A percentile compares a stretch with the other conserved stretches of the same genome.
These are phyloP conservation scores for Anthracocystis panici-leucophaei DNA, from an alignment of 1,284 basidiomycete species.

Conservation along the genomic window DNA sequence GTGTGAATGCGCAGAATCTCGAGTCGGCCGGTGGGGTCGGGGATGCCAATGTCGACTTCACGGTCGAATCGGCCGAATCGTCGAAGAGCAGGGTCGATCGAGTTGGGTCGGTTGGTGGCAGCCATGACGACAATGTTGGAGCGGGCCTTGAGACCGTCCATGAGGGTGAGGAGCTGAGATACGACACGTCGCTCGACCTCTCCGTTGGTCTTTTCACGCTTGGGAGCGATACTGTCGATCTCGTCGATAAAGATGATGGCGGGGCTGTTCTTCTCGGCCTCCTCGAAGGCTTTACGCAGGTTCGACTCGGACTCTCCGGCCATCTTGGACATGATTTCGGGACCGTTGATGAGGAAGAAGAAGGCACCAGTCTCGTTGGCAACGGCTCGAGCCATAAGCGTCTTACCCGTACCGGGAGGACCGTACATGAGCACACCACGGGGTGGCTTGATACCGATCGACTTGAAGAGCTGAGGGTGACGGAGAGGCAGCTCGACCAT, in stretches of 20 bases:
- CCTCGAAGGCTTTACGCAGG: slow-evolving; percentile 96
- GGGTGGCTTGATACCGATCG: slow-evolving; percentile 99
- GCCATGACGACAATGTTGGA: slow-evolving; percentile 99
- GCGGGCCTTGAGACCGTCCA: slow-evolving; percentile 98
- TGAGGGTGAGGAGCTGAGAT: slow-evolving; percentile 95
- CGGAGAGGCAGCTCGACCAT: slow-evolving; percentile 96
- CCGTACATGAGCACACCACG: slow-evolving; percentile 73
- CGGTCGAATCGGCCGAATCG: slow-evolving; percentile 99
- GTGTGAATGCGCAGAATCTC: slow-evolving; percentile 99
- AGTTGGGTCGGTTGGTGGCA: slow-evolving; percentile 98
- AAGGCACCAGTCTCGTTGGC: slow-evolving; percentile 99
- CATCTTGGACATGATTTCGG: slow-evolving; percentile 99
- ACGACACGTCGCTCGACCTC: slow-evolving; percentile 99
- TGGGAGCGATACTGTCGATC: slow-evolving; percentile 98
- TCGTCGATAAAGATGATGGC: slow-evolving; percentile 99
- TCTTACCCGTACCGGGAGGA: slow-evolving; percentile 70
- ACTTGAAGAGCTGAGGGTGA: slow-evolving; percentile 99
- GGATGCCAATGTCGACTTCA: slow-evolving; percentile 99
- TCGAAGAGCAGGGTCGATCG: slow-evolving; percentile 96
- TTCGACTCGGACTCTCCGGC: slow-evolving; percentile 98
- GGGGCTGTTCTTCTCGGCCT: slow-evolving; percentile 99
- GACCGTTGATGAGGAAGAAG: slow-evolving; percentile 99
- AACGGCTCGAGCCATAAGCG: slow-evolving; percentile 94
- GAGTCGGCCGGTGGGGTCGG: slow-evolving; percentile 96
- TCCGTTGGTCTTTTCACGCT: slow-evolving; percentile 99